These are phyloP conservation scores for Sphaerulina populicola DNA, from an alignment of 2,329 filamentous ascomycete genomes.

Conservation along the genomic window DNA sequence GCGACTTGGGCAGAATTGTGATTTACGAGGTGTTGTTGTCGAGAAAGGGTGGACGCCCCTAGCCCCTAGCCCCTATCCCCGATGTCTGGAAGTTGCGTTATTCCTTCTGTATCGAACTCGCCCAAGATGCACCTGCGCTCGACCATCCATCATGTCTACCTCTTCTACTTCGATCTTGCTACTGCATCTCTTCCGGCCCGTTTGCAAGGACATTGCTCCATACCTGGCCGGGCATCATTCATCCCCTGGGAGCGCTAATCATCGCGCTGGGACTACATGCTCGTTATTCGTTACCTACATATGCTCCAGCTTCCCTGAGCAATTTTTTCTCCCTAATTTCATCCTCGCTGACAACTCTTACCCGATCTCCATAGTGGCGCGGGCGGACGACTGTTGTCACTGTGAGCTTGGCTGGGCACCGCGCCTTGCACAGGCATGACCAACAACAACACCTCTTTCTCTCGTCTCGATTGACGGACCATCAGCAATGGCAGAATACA, in stretches of 20 bases:
- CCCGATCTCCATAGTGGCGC: no score
- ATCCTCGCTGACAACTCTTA: no score
- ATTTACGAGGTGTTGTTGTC: no score
- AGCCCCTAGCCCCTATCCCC: no score
- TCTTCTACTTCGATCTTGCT: not conserved
- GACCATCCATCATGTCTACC: slow-evolving; percentile 3
- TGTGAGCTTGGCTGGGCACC: not conserved
- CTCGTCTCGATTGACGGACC: not conserved
- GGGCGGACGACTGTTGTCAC: no score
- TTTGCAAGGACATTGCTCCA: slow-evolving; percentile 6
- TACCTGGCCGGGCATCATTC: slow-evolving; percentile 12
- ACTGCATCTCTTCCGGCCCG: slow-evolving; percentile 3
- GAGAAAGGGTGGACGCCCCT: no score
- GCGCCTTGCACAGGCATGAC: not conserved
- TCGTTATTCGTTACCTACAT: no score
- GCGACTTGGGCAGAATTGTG: no score
- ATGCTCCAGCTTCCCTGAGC: slow-evolving; percentile 4
- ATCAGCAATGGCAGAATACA: slow-evolving; percentile 5
- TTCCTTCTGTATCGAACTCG: slow-evolving; percentile 9
- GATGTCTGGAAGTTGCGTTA: slow-evolving; percentile 10
- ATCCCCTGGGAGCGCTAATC: slow-evolving; percentile 9
- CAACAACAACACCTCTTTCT: not conserved
- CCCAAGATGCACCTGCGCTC: slow-evolving; percentile 3
- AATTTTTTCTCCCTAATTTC: no score
- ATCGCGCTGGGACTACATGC: slow-evolving; percentile 7